Evolutionary conservation across 371 early-diverging fungal genomes (phyloP).

Genomic region (Sporodiniella umbellata): DNA sequence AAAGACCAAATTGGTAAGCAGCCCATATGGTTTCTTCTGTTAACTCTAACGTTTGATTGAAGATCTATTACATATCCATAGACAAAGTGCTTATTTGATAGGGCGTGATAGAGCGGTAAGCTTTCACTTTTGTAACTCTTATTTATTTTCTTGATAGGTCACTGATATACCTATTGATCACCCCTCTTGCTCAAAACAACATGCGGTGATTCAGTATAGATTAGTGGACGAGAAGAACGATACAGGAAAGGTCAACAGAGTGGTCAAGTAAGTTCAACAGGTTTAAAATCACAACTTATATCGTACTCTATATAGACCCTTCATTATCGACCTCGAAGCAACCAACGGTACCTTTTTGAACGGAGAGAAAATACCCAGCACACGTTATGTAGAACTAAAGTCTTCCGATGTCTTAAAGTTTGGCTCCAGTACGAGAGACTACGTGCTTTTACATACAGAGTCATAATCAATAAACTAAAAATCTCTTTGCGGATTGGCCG

Average conservation of each 20-base stretch:
- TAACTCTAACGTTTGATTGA: too few relatives aligned
- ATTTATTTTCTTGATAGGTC: constrained; percentile 46
- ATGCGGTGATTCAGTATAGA: constrained; percentile 77
- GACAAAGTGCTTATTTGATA: constrained; percentile 85
- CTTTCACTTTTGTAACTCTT: too few relatives aligned
- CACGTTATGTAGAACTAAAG: constrained; percentile 82
- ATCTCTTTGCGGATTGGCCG: too few relatives aligned
- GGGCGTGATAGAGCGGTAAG: constrained; percentile 88
- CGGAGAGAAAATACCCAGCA: constrained; percentile 66
- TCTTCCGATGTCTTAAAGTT: constrained; percentile 83
- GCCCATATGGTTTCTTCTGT: too few relatives aligned
- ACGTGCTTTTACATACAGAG: constrained; percentile 82
- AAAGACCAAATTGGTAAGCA: constrained; percentile 75
- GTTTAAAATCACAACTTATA: too few relatives aligned
- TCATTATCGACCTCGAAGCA: constrained; percentile 91
- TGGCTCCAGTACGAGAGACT: constrained; percentile 89
- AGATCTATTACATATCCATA: constrained; percentile 83
- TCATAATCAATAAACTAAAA: constrained; percentile 8
- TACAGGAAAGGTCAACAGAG: constrained; percentile 31
- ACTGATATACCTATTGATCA: constrained; percentile 91
- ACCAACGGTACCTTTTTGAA: constrained; percentile 91
- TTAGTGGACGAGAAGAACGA: constrained; percentile 4
- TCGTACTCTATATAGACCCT: too few relatives aligned
- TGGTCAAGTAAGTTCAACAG: constrained; percentile 49
- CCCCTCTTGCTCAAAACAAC: constrained; percentile 85